Base-by-base conservation (phyloP, 1,284 basidiomycete species). In the Bjerkandera adusta region DNA sequence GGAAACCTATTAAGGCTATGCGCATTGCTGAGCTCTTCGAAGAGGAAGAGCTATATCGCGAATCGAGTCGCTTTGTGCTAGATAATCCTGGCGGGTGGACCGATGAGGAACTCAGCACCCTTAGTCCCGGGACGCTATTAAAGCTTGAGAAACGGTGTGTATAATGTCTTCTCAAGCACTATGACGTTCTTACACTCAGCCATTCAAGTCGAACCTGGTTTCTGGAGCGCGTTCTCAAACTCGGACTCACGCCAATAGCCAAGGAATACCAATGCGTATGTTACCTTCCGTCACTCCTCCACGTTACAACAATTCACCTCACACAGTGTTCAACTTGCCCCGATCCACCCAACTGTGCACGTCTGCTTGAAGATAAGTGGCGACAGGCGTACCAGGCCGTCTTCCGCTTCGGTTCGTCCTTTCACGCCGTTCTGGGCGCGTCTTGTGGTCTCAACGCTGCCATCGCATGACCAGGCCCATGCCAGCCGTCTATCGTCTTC, bases 291-390 rank as follows among this genome's bases (percentile, higher is more conserved):
- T 37, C 15, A 18, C 10, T 15, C 47, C 18, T 20, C 15, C 25
- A 10, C 11, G 16, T 26, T 32, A 3, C 15, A 4, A 30, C 27
- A 27, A 46, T 42, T 27, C 27, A 24, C 34, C 15, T 33, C 41
- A 30, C 50, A 21, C 53, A 94, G 91, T 89, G 89, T 50, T 61
- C 79, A 0, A 84, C 87, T 12, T 97, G 94, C 62, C 89, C 91
- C 3, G 93, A 97, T 55, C 71, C 90, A 1, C 47, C 75, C 0
- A 75, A 66, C 15, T 97, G 94, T 62, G 92, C 92, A 15, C 77
- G 82, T n/a, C 68, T 88, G n/a, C 76, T 97, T 6, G 92, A 96
- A 59, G 94, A 96, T 52, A 94, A 94, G 63, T 97, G 93, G 92
- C 73, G 83, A 34, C 86, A 89, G 58, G 92, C 91, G 0, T 94